Conservation (phyloP, 345 rosid genomes). For the Rhizophora mangle region DNA sequence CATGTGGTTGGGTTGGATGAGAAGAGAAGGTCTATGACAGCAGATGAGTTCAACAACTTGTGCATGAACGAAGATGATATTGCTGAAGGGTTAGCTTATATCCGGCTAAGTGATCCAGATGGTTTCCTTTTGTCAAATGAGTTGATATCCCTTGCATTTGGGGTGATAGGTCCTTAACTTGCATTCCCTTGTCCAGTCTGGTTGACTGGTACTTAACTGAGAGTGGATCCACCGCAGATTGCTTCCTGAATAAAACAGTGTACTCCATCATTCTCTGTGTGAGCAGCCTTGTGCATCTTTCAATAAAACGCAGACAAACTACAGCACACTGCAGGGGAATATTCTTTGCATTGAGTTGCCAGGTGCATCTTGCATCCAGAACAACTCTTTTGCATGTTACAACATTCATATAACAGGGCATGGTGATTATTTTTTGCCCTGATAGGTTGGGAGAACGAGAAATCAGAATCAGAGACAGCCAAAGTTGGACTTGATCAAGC, state of each 20-base stretch:
- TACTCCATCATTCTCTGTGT: not conserved
- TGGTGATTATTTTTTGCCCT: not conserved
- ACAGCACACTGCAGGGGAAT: not conserved
- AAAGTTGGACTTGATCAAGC: too few species aligned
- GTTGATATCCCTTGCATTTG: slow-evolving; percentile 71
- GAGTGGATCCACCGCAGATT: not conserved
- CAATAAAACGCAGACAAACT: not conserved
- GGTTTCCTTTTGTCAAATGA: slow-evolving; percentile 89
- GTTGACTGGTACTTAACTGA: not conserved
- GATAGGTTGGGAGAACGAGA: not conserved
- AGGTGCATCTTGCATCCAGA: not conserved
- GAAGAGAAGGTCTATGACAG: slow-evolving; percentile 41
- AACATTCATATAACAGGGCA: not conserved
- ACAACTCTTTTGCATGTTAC: too few species aligned
- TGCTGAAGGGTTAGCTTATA: slow-evolving; percentile 42
- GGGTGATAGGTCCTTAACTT: slow-evolving; percentile 42
- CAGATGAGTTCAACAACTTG: slow-evolving; percentile 37
- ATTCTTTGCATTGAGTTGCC: not conserved
- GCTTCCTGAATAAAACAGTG: not conserved
- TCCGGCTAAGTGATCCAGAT: slow-evolving; percentile 79
- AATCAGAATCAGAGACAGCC: too few species aligned
- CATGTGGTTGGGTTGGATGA: slow-evolving; percentile 68
- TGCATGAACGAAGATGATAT: slow-evolving; percentile 32
- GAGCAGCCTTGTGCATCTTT: not conserved
- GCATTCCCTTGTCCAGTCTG: not conserved